Base-by-base conservation (phyloP, 1,139 yeast species). In the Zhuliangozyma parablackwelliae region DNA sequence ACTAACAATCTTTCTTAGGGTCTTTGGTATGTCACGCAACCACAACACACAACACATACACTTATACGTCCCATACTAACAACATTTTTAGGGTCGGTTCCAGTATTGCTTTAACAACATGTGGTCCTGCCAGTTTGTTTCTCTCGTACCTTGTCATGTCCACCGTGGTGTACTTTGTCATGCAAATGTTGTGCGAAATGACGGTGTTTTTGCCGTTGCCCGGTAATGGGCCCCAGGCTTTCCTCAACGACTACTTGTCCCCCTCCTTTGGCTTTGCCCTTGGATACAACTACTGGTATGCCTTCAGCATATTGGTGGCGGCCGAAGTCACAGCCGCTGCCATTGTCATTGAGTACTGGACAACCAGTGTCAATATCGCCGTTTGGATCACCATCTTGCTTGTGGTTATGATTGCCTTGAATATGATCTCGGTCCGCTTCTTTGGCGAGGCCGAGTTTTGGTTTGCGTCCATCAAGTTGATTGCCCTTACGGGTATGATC, bases 371-470 rank as follows among this genome's bases (percentile, higher is more conserved):
- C 23, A 64, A 68, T 36, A 66, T 73, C 6, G 80, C 78, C 25
- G 78, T 71, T 20, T 75, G 80, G 80, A 72, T 75, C 37, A 59
- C 77, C 56, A 72, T 75, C n/a, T 61, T 75, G 39, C 57, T 72
- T 40, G 69, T 52, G 11, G 32, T 64, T 4, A 54, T 65, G 36
- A 59, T 71, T n/a, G 44, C 47, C 3, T 50, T 73, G 21, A 74
- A 75, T 45, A 53, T 70, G 51, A 52, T 59, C 33, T 64, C 75
- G 7, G 79, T 80, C 23, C 63, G 60, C 41, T 69, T 65, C 33
- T 80, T 76, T 49, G 87, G 87, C 28, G 87, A 81, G 50, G 63
- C 80, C 7, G 87, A 81, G 53, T 81, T 78, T 51, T 77, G 79
- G 75, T 66, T 82, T 44, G 86, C 89, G 0, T 59, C 79, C 26